Evolutionary conservation across 1,139 yeast species (phyloP).

Genomic region (Taphrina communis): DNA sequence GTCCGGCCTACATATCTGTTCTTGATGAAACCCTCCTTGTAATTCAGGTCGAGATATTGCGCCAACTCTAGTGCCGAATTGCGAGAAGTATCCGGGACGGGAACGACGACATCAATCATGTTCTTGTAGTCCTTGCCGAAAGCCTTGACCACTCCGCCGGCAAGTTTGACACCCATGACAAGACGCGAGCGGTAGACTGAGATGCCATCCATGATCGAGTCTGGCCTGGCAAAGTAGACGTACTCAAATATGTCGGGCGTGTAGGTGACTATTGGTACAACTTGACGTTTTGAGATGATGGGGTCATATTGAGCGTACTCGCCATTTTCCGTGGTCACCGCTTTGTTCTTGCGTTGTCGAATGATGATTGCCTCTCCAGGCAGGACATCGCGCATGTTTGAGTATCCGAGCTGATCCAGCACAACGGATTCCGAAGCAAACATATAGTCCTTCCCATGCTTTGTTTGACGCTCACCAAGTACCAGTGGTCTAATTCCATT

Average conservation of each 20-base stretch:
- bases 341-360: slow-evolving; percentile 52
- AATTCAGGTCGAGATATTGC: slow-evolving; percentile 75
- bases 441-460: slow-evolving; percentile 90
- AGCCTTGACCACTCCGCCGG: slow-evolving; percentile 66
- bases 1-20: slow-evolving; percentile 97
- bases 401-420: slow-evolving; percentile 88
- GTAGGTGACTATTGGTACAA: slow-evolving; percentile 75
- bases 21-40: slow-evolving; percentile 96
- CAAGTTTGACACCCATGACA: slow-evolving; percentile 92
- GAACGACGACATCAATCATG: slow-evolving; percentile 89
- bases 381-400: slow-evolving; percentile 74
- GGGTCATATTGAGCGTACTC: slow-evolving; percentile 40
- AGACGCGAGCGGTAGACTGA: slow-evolving; percentile 91
- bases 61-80: slow-evolving; percentile 95
- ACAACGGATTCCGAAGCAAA: slow-evolving; percentile 95
- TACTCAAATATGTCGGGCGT: slow-evolving; percentile 97
- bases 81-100: slow-evolving; percentile 97
- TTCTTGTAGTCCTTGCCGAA: slow-evolving; percentile 58
- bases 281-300: slow-evolving; percentile 60
- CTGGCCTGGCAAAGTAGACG: slow-evolving; percentile 97
- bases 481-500: slow-evolving; percentile 93
- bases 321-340: slow-evolving; percentile 34
- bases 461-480: slow-evolving; percentile 71
- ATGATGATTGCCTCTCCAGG: slow-evolving; percentile 98
- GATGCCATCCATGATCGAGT: slow-evolving; percentile 91